Conservation (phyloP, 2,329 filamentous ascomycete species). For the Diaporthe sp. region DNA sequence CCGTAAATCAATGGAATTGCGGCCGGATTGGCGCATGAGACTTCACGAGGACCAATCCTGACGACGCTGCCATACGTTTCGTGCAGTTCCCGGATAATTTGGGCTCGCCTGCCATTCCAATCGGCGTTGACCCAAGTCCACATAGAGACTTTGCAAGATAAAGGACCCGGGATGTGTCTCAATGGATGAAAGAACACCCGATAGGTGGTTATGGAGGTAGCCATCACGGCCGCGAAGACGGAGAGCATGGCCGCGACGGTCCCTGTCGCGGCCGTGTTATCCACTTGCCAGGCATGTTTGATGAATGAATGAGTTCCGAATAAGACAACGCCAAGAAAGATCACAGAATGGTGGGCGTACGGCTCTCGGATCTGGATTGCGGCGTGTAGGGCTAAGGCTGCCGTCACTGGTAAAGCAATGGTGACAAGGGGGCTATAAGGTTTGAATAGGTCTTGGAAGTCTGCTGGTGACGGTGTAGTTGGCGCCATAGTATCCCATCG, state of each 20-base stretch:
- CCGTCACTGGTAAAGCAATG: constrained; percentile 6
- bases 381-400: constrained; percentile 10
- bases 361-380: constrained; percentile 16
- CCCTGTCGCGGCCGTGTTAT: not conserved
- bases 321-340: constrained; percentile 6
- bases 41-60: constrained; percentile 8
- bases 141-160: not conserved
- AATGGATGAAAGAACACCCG: constrained; percentile 21
- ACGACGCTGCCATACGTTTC: constrained; percentile 16
- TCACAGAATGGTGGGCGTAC: constrained; percentile 10
- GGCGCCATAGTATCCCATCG: not conserved
- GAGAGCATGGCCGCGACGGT: constrained; percentile 1
- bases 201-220: not conserved
- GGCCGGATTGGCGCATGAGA: constrained; percentile 2
- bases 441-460: not conserved
- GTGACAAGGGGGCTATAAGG: constrained; percentile 18
- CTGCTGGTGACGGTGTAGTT: not conserved
- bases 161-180: constrained; percentile 9
- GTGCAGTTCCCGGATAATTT: not conserved
- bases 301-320: constrained; percentile 5
- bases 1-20: constrained; percentile 2
- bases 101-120: constrained; percentile 1
- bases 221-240: not conserved
- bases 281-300: constrained; percentile 15
- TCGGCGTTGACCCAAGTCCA: constrained; percentile 5